Evolutionary conservation across 192 early-diverging fungal species (phyloP).

Genomic region (Obelidium mucronatum): DNA sequence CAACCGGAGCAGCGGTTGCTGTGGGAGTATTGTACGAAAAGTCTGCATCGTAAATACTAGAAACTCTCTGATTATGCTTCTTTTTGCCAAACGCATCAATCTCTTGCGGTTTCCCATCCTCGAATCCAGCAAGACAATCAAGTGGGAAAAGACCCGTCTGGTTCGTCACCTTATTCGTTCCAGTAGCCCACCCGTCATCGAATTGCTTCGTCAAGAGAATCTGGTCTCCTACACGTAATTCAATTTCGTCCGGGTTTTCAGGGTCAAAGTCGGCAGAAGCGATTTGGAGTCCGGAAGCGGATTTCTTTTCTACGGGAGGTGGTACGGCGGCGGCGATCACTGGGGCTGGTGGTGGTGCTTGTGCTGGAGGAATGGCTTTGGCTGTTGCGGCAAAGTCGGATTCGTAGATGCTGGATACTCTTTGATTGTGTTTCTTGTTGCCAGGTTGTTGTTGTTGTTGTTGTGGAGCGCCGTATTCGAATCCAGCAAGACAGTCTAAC

Average conservation of each 20-base stretch:
- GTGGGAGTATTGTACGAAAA: too few relatives aligned
- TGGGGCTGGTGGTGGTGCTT: neutral
- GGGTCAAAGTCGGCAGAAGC: neutral
- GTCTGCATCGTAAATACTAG: neutral
- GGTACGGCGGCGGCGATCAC: too few relatives aligned
- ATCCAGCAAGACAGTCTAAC: slow-evolving; percentile 6
- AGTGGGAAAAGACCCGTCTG: slow-evolving; percentile 13
- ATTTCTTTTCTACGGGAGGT: too few relatives aligned
- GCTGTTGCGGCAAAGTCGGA: neutral
- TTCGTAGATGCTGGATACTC: slow-evolving; percentile 8
- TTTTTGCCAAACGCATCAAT: too few relatives aligned
- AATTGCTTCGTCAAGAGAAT: neutral
- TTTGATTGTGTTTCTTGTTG: slow-evolving; percentile 2
- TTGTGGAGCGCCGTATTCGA: too few relatives aligned
- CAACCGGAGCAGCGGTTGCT: neutral
- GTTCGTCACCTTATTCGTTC: slow-evolving; percentile 23
- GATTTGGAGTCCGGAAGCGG: too few relatives aligned
- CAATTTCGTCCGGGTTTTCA: slow-evolving; percentile 6
- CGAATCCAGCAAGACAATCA: slow-evolving; percentile 1
- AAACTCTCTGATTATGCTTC: slow-evolving; percentile 11
- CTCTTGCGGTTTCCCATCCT: neutral
- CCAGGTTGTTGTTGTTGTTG: neutral
- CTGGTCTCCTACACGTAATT: neutral
- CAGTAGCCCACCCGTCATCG: slow-evolving; percentile 28
- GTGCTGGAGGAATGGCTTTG: neutral